phyloP scores from a whole-genome alignment of 495 filamentous ascomycete species.

The Neurospora discreta region DNA sequence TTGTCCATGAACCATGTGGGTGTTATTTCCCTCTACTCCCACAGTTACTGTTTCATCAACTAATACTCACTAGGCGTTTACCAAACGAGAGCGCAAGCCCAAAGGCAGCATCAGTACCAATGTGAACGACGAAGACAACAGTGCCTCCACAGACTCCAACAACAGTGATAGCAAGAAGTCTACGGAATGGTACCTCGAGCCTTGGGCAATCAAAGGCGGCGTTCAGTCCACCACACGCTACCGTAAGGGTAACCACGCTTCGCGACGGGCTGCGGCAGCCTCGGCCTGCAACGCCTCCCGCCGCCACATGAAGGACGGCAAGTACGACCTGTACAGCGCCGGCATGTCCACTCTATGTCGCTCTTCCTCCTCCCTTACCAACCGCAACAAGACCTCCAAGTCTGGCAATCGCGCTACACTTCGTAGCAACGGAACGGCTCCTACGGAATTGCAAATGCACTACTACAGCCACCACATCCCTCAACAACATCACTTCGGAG shows the following conservation, averaged over 20 bases:
- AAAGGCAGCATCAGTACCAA: slow-evolving; percentile 1
- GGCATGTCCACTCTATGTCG: background rate
- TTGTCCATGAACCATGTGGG: slow-evolving; percentile 92
- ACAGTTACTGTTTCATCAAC: background rate
- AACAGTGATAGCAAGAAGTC: slow-evolving; percentile 22
- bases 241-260: slow-evolving; percentile 26
- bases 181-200: slow-evolving; percentile 32
- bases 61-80: slow-evolving; percentile 26
- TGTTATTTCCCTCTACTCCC: slow-evolving; percentile 5
- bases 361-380: background rate
- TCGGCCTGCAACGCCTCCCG: background rate
- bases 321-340: background rate
- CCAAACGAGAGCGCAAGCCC: slow-evolving; percentile 25
- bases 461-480: background rate
- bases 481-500: background rate
- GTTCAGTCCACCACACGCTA: slow-evolving; percentile 39
- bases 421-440: background rate
- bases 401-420: background rate
- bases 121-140: background rate
- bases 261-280: slow-evolving; percentile 3
- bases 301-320: background rate
- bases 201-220: slow-evolving; percentile 26
- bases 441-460: background rate
- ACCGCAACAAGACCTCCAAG: background rate
- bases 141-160: background rate